Base-by-base conservation (phyloP, 495 filamentous ascomycete genomes). In the Lophiotrema nucula region DNA sequence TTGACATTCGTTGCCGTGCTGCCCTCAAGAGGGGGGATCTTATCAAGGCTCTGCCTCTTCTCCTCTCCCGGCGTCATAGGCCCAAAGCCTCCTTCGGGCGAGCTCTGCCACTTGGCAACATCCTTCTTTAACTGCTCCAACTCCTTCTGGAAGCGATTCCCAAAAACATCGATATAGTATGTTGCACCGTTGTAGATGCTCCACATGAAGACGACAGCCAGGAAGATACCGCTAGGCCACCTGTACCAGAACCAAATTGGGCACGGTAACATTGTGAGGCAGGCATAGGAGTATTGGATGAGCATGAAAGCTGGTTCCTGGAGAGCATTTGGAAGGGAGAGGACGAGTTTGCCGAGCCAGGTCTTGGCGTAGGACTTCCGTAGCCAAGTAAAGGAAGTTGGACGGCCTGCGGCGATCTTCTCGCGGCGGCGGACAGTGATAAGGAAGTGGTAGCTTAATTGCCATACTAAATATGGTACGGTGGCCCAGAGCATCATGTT, bases 121-220 rank as follows among this genome's bases (percentile, higher is more conserved):
- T 98, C 93, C 53, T 81, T 82, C 75, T 87, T 91, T 72, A 98
- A 80, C 27, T 86, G 81, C 70, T 97, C 95, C 19, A 98, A 77
- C 73, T 98, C 95, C 69, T 91, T 95, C 77, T 97, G 89, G 77
- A 97, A 97, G 4, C 91, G 83, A 68, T 87, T 96, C 53, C 93
- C 93, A 62, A 96, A 98, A 13, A 96, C 86, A 62, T 98, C 93
- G 69, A 97, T 96, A 70, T 98, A 98, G 70, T 88, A 98, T 13
- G 91, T 96, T 22, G 91, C 89, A 24, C 93, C 93, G 62, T 98
- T 98, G 72, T 96, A 90, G 46, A 96, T 82, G 64, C 87, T 91
- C 91, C 92, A 95, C 27, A 82, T 73, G 65, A 97, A 97, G 18
- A 98, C 82, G 8, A 80, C 76, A 4, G 85, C 72, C 50, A 98